Conservation (phyloP, 2,329 filamentous ascomycete species). For the Colletotrichum sp. region DNA sequence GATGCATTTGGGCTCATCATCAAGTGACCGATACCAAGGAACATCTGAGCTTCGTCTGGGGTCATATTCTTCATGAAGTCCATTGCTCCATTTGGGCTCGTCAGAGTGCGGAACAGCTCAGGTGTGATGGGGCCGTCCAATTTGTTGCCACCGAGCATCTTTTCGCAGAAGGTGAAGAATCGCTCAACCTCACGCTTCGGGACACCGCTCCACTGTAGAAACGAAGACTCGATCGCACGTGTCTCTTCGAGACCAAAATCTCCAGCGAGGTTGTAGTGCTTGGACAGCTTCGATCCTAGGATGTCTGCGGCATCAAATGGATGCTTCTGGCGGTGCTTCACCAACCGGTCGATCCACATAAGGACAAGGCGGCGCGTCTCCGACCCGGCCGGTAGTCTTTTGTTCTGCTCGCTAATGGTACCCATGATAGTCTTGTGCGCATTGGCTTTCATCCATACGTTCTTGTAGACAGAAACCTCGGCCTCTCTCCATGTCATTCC, state of each 20-base stretch:
- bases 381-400: neutral
- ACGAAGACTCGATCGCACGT: neutral
- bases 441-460: slow-evolving; percentile 7
- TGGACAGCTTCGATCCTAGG: neutral
- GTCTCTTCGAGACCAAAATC: neutral
- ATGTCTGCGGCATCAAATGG: neutral
- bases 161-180: neutral
- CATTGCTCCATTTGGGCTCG: neutral
- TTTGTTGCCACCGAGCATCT: neutral
- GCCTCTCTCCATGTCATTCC: slow-evolving; percentile 3
- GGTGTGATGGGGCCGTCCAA: neutral
- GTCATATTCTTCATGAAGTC: neutral
- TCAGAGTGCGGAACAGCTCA: neutral
- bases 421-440: neutral
- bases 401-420: neutral
- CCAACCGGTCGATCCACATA: neutral
- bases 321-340: neutral
- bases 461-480: slow-evolving; percentile 1
- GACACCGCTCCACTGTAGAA: neutral
- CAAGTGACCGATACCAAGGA: neutral
- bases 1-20: neutral
- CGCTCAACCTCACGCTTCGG: neutral
- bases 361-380: neutral
- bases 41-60: neutral
- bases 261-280: neutral